Evolutionary conservation across 176 grass and related monocot genomes (phyloP), one percentile per base, ranked within the genome.

Genomic region (Oryza longistaminata): DNA sequence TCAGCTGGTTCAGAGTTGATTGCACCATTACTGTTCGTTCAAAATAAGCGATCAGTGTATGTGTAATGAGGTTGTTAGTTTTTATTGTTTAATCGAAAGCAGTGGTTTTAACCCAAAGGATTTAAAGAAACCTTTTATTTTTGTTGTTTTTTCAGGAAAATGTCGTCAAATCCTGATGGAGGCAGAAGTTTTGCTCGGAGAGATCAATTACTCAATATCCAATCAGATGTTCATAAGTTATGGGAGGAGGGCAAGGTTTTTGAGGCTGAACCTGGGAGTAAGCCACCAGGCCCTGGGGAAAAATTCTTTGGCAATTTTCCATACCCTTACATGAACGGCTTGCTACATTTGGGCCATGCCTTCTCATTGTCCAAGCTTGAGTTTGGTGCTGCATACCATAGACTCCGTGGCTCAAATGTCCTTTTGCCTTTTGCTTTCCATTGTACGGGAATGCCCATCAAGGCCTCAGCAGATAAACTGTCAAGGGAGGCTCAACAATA

Each of bases 391-490:
- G 35, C 35, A 37, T 37, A 37, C 35, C 35, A 37, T 37, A 37
- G 35, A 37, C 35, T 37, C 35, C 35, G 35, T 37, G 35, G 35
- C 35, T 37, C 35, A 37, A 37, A 37, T 7, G 35, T 37, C 35
- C 35, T 37, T 37, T 37, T 37, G 35, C 35, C 35, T 37, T 37
- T 37, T 37, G 35, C 35, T 37, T 37, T 37, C 35, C 35, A 95
- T 7, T 93, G 89, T 66, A 93, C 94, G n/a, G 91, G 94, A 68
- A 96, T 96, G 94, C 91, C 94, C 11, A 97, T 97, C 45, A 97
- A 97, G 79, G 94, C 87, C 37, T 93, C 89, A 0, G 91, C 94
- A 0, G 94, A 93, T 72, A 97, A 97, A 72, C 89, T 97, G 66
- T 60, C 66, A 9, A 71, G 89, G 73, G 91, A 95, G 67, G 86